A percentile compares a stretch with the other conserved stretches of the same genome.
Conservation (phyloP, 352 stramenopile genomes). For the Hyaloperonospora arabidopsidis region DNA sequence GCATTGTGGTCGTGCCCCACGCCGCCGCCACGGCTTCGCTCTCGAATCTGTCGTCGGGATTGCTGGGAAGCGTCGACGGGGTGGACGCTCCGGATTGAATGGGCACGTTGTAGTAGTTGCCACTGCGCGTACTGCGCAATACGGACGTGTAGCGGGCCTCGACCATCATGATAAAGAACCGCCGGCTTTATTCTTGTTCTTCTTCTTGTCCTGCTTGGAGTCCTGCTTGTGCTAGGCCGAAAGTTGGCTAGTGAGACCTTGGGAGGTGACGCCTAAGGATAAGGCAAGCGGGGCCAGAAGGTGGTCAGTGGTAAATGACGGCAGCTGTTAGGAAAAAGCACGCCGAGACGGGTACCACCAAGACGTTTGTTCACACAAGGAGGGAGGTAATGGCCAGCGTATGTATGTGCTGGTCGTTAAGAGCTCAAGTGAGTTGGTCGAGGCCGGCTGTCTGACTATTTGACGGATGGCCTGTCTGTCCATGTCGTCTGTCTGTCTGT, state of each 20-base stretch:
- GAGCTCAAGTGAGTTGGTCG: slow-evolving; percentile 24
- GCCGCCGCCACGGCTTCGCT: slow-evolving; percentile 28
- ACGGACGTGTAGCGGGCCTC: slow-evolving; percentile 40
- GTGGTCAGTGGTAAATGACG: neutral
- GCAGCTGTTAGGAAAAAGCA: too few relatives aligned
- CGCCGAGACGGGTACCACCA: slow-evolving; percentile 14
- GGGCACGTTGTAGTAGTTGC: slow-evolving; percentile 57
- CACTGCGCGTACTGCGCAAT: slow-evolving; percentile 48
- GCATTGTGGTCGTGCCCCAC: slow-evolving; percentile 39
- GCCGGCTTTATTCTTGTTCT: neutral
- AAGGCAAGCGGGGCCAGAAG: slow-evolving; percentile 8
- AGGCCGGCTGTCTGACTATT: neutral
- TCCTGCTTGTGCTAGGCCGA: slow-evolving; percentile 4
- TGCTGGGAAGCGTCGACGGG: slow-evolving; percentile 16
- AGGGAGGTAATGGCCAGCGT: slow-evolving; percentile 6
- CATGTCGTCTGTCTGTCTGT: too few relatives aligned
- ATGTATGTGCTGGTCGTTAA: slow-evolving; percentile 20
- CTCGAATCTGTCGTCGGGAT: slow-evolving; percentile 10
- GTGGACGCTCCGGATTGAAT: slow-evolving; percentile 22
- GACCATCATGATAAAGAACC: slow-evolving; percentile 27
- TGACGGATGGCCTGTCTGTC: neutral
- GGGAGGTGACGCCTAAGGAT: slow-evolving; percentile 5
- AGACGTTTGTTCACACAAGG: slow-evolving; percentile 14
- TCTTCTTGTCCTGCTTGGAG: slow-evolving; percentile 14
- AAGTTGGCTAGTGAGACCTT: slow-evolving; percentile 19